Conservation (phyloP, 169 alveolate species). For the Eimeria necatrix region DNA sequence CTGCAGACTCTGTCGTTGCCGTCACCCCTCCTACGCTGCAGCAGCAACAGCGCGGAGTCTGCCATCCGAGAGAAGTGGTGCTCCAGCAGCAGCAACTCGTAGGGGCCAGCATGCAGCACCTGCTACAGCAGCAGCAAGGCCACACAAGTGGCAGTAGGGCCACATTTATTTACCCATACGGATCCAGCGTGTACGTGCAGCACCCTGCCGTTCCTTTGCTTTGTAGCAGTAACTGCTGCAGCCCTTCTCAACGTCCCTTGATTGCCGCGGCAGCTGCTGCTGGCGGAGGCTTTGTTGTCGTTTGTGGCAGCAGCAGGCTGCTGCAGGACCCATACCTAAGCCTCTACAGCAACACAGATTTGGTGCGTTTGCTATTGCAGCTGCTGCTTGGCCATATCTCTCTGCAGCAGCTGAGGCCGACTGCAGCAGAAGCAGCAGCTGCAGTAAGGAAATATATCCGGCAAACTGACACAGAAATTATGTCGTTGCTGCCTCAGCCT, state of each 20-base stretch:
- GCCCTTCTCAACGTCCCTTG: conserved; percentile 50
- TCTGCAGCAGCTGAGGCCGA: conserved; percentile 59
- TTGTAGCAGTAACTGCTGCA: conserved; percentile 55
- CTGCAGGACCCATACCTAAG: conserved; percentile 55
- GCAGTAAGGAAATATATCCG: conserved; percentile 55
- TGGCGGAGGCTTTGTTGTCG: conserved; percentile 67
- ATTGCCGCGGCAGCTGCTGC: conserved; percentile 65
- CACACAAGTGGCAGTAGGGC: neutral
- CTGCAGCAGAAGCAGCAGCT: conserved; percentile 31
- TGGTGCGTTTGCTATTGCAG: conserved; percentile 33
- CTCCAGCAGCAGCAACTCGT: conserved; percentile 54
- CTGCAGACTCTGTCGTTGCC: conserved; percentile 47
- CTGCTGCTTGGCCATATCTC: conserved; percentile 33
- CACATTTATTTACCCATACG: conserved; percentile 24
- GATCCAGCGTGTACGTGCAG: conserved; percentile 55
- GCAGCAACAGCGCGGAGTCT: conserved; percentile 53
- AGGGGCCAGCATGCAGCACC: conserved; percentile 33
- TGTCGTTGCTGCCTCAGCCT: conserved; percentile 52
- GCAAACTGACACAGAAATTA: conserved; percentile 38
- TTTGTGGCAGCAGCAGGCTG: conserved; percentile 45
- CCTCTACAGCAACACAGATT: conserved; percentile 12
- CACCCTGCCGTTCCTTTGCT: conserved; percentile 50
- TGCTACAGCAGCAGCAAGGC: neutral
- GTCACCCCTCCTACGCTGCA: conserved; percentile 45
- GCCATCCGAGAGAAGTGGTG: conserved; percentile 66